Evolutionary conservation across 2,329 filamentous ascomycete species (phyloP).

Genomic region (Penicillium sp.): DNA sequence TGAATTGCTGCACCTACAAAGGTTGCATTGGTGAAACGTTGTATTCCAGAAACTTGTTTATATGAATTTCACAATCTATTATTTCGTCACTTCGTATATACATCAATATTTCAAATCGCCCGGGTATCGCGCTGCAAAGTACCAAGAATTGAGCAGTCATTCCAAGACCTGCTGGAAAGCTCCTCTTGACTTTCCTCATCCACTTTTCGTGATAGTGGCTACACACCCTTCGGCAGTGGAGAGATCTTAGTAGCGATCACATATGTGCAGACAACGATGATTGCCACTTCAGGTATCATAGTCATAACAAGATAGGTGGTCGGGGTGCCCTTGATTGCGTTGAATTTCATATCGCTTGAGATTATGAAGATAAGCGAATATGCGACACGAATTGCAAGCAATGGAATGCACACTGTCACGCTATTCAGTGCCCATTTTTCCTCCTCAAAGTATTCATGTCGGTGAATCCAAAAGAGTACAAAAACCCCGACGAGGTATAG

Average conservation of each 20-base stretch:
- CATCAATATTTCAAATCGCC: not conserved
- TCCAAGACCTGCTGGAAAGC: not conserved
- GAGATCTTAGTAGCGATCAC: not conserved
- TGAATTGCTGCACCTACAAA: too few relatives aligned
- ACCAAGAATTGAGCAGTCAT: not conserved
- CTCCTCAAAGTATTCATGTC: constrained; percentile 3
- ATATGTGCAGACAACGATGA: constrained; percentile 10
- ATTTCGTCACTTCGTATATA: not conserved
- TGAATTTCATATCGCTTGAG: constrained; percentile 16
- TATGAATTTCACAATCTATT: not conserved
- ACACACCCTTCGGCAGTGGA: not conserved
- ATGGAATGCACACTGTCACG: constrained; percentile 11
- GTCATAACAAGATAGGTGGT: constrained; percentile 19
- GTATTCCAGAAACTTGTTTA: not conserved
- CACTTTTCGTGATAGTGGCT: not conserved
- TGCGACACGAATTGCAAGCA: constrained; percentile 15
- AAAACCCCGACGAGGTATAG: constrained; percentile 17
- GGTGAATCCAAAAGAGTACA: constrained; percentile 9
- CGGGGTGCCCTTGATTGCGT: constrained; percentile 18
- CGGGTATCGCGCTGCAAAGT: not conserved
- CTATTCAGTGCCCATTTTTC: constrained; percentile 12
- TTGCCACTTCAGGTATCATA: constrained; percentile 15
- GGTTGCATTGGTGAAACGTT: too few relatives aligned
- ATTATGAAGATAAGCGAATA: constrained; percentile 18
- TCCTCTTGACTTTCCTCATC: not conserved